Conservation (phyloP, 2,329 filamentous ascomycete species). For the Fusarium verticillioides region DNA sequence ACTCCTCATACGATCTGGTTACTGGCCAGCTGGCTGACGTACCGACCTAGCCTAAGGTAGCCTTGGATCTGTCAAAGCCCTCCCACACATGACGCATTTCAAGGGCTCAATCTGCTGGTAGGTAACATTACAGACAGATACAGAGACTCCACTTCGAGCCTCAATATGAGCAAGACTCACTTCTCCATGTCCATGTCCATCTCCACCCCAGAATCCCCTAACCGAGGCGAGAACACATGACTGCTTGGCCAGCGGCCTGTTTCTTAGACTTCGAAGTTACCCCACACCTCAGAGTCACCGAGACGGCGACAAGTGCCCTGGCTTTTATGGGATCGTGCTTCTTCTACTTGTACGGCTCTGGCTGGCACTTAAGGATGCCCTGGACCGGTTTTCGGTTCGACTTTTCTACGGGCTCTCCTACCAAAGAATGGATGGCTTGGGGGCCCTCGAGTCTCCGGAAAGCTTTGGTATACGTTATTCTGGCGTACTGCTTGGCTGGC, state of each 20-base stretch:
- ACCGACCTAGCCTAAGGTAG: neutral
- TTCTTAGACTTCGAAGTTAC: constrained; percentile 19
- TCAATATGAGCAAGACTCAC: constrained; percentile 8
- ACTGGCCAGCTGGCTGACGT: neutral
- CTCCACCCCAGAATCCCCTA: constrained; percentile 20
- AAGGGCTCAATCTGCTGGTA: neutral
- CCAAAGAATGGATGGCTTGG: neutral
- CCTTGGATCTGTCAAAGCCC: constrained; percentile 12
- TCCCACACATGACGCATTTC: constrained; percentile 2
- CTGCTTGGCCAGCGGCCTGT: constrained; percentile 1
- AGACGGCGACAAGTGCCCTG: constrained; percentile 14
- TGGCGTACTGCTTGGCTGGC: neutral
- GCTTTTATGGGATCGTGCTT: neutral
- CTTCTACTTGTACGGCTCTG: neutral
- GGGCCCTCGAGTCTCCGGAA: constrained; percentile 3
- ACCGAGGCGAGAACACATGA: constrained; percentile 24
- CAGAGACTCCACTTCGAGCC: constrained; percentile 20
- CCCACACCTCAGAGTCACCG: constrained; percentile 18
- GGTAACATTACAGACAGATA: neutral
- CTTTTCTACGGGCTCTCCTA: neutral
- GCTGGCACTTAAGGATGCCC: neutral
- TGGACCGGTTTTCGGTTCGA: neutral
- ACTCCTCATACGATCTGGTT: neutral
- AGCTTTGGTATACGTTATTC: neutral
- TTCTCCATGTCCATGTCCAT: neutral